Evolutionary conservation across 768 basidiomycete species (phyloP), one percentile per base, ranked within the genome.

Genomic region (Suillus variegatus): DNA sequence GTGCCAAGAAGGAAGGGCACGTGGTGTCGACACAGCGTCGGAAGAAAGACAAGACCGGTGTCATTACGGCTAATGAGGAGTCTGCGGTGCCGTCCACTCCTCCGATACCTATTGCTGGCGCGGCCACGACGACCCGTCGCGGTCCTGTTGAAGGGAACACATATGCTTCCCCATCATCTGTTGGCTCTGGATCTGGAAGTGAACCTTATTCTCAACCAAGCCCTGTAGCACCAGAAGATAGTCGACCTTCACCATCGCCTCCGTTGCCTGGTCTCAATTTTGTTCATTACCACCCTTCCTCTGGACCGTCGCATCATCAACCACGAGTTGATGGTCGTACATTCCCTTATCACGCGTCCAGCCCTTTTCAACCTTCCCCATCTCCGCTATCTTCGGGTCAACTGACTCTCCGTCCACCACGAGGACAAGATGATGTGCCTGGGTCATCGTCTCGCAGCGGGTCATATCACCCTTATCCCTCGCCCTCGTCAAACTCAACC

Each of bases 1-100:
- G 91, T 71, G 94, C 94, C 64, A 95, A 95, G 80, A 93, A 93
- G 74, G 92, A 92, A 78, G 94, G 89, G 20, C 82, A 85, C 69
- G 79, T 79, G 65, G 78, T 78, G 20, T 68, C 81, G 7, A 71
- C 72, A 13, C 84, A 86, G 73, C 86, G 90, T 44, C 82, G 86
- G 65, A 90, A 91, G 76, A 78, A 78, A 65, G 90, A 91, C 61
- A 89, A 90, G 69, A 67, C 74, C 69, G 58, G 67, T 65, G 63
- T 71, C 70, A 68, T 70, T 14, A 32, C 51, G 32, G 46, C 61
- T 69, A 77, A 78, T 62, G 75, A 77, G 61, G 74, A 77, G 52
- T 38, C 25, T 60, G 25, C 41, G 58, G 41, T 60, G 41, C 43
- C 44, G 38, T 65, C 49, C 61, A 62, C 75, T n/a, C 76, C 75